phyloP scores from a whole-genome alignment of 2,329 filamentous ascomycete species.

The Escovopsis sp. region DNA sequence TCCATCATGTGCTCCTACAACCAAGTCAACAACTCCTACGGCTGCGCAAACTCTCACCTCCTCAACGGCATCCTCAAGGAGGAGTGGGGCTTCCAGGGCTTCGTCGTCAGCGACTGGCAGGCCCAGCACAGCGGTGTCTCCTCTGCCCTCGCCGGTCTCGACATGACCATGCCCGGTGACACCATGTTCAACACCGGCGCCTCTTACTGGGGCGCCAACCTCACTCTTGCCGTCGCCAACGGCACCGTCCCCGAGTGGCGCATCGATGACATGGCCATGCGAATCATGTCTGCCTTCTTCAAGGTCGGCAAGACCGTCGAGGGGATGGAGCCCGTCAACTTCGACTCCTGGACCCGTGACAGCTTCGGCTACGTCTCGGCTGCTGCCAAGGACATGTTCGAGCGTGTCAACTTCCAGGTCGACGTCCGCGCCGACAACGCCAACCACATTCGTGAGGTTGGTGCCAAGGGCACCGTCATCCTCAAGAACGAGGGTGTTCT shows the following conservation, averaged over 20 bases:
- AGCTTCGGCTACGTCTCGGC: conserved; percentile 57
- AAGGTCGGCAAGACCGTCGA: conserved; percentile 44
- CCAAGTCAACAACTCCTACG: conserved; percentile 67
- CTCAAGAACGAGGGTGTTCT: conserved; percentile 72
- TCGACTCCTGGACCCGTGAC: conserved; percentile 73
- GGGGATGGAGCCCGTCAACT: conserved; percentile 49
- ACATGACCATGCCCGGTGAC: conserved; percentile 86
- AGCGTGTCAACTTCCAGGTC: conserved; percentile 64
- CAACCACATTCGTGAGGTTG: conserved; percentile 58
- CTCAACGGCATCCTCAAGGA: conserved; percentile 65
- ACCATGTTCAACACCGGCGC: conserved; percentile 56
- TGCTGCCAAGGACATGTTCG: conserved; percentile 44
- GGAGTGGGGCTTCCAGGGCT: conserved; percentile 70
- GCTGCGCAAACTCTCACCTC: conserved; percentile 63
- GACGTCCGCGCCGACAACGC: conserved; percentile 70
- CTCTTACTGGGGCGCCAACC: conserved; percentile 72
- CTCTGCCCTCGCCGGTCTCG: conserved; percentile 56
- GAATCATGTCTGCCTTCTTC: conserved; percentile 61
- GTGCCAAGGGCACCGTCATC: conserved; percentile 68
- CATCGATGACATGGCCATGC: conserved; percentile 80
- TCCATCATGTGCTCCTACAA: conserved; percentile 57
- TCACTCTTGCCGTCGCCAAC: conserved; percentile 78
- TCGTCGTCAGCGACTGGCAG: conserved; percentile 68
- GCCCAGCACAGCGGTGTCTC: conserved; percentile 58
- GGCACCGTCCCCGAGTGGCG: conserved; percentile 79